These are phyloP conservation scores for Piper longum DNA, from an alignment of 164 flowering plant species.

Conservation along the genomic window DNA sequence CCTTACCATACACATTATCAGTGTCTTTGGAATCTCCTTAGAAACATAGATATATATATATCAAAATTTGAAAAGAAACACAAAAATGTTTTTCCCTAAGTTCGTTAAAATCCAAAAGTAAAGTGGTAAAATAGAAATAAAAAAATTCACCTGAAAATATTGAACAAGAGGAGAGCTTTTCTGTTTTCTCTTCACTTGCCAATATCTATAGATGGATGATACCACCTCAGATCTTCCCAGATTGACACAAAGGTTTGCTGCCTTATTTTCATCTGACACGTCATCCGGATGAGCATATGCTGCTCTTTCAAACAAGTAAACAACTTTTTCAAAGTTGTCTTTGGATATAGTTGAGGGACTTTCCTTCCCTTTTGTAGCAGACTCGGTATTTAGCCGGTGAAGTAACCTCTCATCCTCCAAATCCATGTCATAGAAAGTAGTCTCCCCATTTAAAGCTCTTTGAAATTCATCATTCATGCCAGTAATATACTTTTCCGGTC, in stretches of 20 bases:
- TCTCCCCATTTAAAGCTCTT: conserved; percentile 42
- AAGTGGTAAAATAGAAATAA: background rate
- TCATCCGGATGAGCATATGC: conserved; percentile 40
- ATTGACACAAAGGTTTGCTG: conserved; percentile 23
- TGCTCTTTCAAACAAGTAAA: conserved; percentile 68
- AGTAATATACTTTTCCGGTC: conserved; percentile 52
- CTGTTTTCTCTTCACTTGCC: conserved; percentile 60
- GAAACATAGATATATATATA: background rate
- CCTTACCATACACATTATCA: no score
- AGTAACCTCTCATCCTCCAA: conserved; percentile 83
- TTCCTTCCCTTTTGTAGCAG: conserved; percentile 12
- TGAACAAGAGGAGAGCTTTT: conserved; percentile 30
- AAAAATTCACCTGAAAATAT: conserved; percentile 63
- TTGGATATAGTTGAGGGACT: conserved; percentile 21
- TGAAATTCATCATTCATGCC: conserved; percentile 43
- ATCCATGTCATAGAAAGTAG: conserved; percentile 64
- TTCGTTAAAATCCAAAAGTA: background rate
- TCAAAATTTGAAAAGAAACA: background rate
- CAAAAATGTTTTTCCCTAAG: background rate
- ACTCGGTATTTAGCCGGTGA: conserved; percentile 27
- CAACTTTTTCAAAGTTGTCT: conserved; percentile 57
- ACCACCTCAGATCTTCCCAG: conserved; percentile 32
- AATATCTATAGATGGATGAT: conserved; percentile 42
- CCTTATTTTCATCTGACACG: conserved; percentile 28
- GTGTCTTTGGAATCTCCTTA: no score